Percentiles rank a stretch among this genome's conserved stretches.
Evolutionary conservation across 2,329 filamentous ascomycete genomes (phyloP).

Genomic region (Dactylellina sp.): DNA sequence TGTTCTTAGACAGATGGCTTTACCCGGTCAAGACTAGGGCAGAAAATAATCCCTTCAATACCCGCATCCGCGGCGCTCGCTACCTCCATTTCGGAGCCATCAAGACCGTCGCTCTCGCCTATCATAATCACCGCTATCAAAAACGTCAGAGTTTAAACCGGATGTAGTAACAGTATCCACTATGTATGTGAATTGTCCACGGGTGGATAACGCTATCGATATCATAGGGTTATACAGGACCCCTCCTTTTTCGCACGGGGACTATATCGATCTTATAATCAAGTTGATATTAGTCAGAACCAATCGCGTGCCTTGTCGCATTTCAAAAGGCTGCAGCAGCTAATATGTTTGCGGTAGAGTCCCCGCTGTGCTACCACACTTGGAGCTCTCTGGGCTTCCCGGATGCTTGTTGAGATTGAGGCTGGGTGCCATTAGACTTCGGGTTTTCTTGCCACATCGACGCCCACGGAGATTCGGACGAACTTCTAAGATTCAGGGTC

Average conservation of each 20-base stretch:
- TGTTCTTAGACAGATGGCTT: background rate
- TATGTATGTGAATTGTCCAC: background rate
- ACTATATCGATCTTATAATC: conserved; percentile 5
- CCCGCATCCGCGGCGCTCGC: conserved; percentile 45
- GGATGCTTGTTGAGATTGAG: background rate
- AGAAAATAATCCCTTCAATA: conserved; percentile 16
- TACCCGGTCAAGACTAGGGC: background rate
- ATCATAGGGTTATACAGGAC: background rate
- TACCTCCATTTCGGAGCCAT: conserved; percentile 22
- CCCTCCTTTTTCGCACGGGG: background rate
- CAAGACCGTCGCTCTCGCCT: background rate
- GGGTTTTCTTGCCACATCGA: background rate
- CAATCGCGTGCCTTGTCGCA: background rate
- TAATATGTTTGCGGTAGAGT: background rate
- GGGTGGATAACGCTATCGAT: conserved; percentile 22
- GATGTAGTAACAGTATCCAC: background rate
- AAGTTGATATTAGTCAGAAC: background rate
- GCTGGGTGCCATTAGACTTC: background rate
- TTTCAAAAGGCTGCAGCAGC: conserved; percentile 8
- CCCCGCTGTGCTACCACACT: conserved; percentile 4
- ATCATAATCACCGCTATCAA: conserved; percentile 4
- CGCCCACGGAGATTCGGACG: conserved; percentile 42
- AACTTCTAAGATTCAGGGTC: conserved; percentile 11
- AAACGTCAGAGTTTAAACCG: background rate
- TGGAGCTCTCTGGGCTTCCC: background rate